phyloP scores from a whole-genome alignment of 106 monocot species.

The Vanilla planifolia region DNA sequence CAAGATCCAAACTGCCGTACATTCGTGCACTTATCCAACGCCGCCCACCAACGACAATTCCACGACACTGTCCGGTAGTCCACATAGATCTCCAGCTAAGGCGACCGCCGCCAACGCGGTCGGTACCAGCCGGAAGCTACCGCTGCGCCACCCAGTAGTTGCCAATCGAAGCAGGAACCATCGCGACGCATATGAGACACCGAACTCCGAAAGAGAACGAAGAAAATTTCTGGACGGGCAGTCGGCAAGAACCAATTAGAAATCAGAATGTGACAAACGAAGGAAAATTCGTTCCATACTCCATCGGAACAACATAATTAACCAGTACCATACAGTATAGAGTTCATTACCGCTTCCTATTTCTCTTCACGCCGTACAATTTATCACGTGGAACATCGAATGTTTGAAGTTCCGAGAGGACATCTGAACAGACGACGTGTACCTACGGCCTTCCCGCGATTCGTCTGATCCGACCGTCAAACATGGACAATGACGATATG shows the following conservation, averaged over 20 bases:
- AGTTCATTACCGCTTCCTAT: background rate
- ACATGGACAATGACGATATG: too few relatives aligned
- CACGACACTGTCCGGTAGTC: background rate
- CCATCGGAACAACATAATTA: background rate
- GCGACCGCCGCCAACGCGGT: background rate
- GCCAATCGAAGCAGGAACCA: background rate
- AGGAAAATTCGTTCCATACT: background rate
- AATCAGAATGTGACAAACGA: background rate
- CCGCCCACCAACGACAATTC: background rate
- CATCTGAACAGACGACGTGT: background rate
- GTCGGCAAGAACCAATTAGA: background rate
- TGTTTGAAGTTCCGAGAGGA: background rate
- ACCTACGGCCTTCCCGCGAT: background rate
- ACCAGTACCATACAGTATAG: background rate
- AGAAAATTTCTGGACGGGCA: background rate
- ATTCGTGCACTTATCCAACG: conserved; percentile 20
- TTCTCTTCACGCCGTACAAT: background rate
- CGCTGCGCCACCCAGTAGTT: background rate
- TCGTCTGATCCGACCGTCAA: background rate
- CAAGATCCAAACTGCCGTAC: conserved; percentile 16
- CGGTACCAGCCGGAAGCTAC: background rate
- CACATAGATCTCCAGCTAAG: background rate
- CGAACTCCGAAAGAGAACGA: too few relatives aligned
- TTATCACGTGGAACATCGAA: background rate
- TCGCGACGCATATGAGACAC: background rate